phyloP scores from a whole-genome alignment of 371 early-diverging fungal species.

The Coemansia sp. region DNA sequence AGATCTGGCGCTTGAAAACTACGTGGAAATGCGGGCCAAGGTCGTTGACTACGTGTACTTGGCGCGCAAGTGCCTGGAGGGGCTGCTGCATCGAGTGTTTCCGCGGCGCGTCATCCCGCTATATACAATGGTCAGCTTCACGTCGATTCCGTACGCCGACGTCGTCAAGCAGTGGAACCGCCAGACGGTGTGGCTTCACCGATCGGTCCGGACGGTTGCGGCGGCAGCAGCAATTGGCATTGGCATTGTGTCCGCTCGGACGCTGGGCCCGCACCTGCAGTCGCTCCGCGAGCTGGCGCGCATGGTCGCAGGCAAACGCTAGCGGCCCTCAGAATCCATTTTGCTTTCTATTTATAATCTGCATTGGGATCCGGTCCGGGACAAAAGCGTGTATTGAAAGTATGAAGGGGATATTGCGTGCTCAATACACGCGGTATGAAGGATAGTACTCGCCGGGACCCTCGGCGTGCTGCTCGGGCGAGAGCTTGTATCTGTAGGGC shows the following conservation, averaged over 20 bases:
- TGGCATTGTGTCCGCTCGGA: slow-evolving; percentile 9
- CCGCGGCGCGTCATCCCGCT: slow-evolving; percentile 81
- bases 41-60: slow-evolving; percentile 74
- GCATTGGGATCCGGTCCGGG: background rate
- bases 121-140: slow-evolving; percentile 96
- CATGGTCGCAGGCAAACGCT: background rate
- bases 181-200: slow-evolving; percentile 40
- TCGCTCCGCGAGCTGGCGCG: slow-evolving; percentile 7
- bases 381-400: slow-evolving; percentile 5
- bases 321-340: background rate
- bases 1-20: slow-evolving; percentile 93
- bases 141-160: slow-evolving; percentile 74
- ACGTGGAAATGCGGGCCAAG: slow-evolving; percentile 89
- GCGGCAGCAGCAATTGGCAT: slow-evolving; percentile 5
- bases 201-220: slow-evolving; percentile 9
- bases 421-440: slow-evolving; percentile 49
- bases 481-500: slow-evolving; percentile 48
- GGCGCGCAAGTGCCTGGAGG: slow-evolving; percentile 78
- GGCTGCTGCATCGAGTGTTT: slow-evolving; percentile 65
- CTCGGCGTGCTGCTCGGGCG: slow-evolving; percentile 42
- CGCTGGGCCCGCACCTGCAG: slow-evolving; percentile 8
- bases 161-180: slow-evolving; percentile 42
- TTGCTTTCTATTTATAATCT: background rate
- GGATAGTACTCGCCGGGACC: slow-evolving; percentile 55
- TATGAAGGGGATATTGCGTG: background rate